Base-by-base conservation (phyloP, 2,329 filamentous ascomycete genomes). In the Sordariomycetes sp. region DNA sequence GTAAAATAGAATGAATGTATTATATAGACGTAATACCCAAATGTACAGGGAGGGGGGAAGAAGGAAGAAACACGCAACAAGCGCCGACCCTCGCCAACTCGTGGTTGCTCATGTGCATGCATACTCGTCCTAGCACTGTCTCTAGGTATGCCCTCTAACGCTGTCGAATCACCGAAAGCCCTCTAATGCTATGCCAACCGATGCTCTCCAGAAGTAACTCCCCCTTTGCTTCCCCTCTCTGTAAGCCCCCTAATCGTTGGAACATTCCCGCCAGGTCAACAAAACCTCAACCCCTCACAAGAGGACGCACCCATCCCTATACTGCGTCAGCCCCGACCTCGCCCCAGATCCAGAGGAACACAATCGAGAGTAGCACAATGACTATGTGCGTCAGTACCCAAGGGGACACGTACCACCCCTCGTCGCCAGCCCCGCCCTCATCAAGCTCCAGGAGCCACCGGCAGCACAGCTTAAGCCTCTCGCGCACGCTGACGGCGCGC, bases 391-490 rank as follows among this genome's bases (percentile, higher is more conserved):
- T 5, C 24, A n/a, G 3, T 50, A 50, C 20, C 17, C 25, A 57
- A 5, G 45, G 45, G 50, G 45, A 57, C 22, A 52, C 28, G 55
- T 34, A 67, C 86, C 45, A n/a, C 45, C 22, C 20, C 10, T 50
- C 45, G n/a, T 22, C 20, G 45, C 45, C 45, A 5, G 79, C 75
- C 91, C 88, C 85, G 89, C 73, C 82, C 81, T 55, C 76, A 66
- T 90, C 84, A 70, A 89, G 84, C 65, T 86, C 80, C 58, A 80
- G 72, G 60, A 92, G 86, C 90, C 90, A 96, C 48, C 73, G 73
- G 55, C 86, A 88, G 60, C 88, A 89, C 54, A 95, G 86, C 73
- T 95, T 95, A 57, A 96, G 70, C 58, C 91, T 76, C 65, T 90
- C 84, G 59, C 91, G 77, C 4, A 95, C 89, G 62, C 87, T 92